Percentiles rank a stretch among this genome's conserved stretches.
phyloP scores from a whole-genome alignment of 129 eudicot genomes.

The Tagetes erecta region DNA sequence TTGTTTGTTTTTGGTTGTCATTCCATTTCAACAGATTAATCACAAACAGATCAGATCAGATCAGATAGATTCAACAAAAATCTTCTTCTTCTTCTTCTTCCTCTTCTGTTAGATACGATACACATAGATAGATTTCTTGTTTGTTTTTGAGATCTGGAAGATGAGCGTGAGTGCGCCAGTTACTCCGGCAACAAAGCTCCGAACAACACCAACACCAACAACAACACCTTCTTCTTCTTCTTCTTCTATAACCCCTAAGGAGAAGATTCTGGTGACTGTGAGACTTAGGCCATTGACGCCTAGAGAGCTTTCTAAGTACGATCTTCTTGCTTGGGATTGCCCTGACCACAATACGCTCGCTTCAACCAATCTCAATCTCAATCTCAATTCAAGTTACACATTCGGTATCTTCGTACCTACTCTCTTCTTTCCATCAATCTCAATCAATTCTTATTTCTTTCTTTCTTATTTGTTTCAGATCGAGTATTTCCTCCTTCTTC shows the following conservation, averaged over 20 bases:
- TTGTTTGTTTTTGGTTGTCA: too few species aligned
- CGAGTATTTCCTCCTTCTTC: constrained; percentile 75
- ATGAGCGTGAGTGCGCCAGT: constrained; percentile 58
- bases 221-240: constrained; percentile 12
- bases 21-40: too few species aligned
- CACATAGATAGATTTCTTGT: too few species aligned
- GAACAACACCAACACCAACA: constrained; percentile 8
- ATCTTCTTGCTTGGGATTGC: constrained; percentile 86
- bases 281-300: constrained; percentile 77
- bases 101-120: too few species aligned
- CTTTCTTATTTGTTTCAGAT: constrained; percentile 48
- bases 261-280: constrained; percentile 84
- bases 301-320: constrained; percentile 73
- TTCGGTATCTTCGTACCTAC: constrained; percentile 47
- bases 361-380: constrained; percentile 66
- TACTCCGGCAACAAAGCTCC: constrained; percentile 67
- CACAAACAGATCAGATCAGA: too few species aligned
- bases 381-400: constrained; percentile 54
- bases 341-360: constrained; percentile 59
- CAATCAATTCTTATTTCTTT: not conserved
- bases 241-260: constrained; percentile 58
- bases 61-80: too few species aligned
- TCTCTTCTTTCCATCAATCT: not conserved
- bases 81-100: too few species aligned
- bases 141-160: not conserved